phyloP scores from a whole-genome alignment of 768 basidiomycete genomes.

The Naganishia randhawae region DNA sequence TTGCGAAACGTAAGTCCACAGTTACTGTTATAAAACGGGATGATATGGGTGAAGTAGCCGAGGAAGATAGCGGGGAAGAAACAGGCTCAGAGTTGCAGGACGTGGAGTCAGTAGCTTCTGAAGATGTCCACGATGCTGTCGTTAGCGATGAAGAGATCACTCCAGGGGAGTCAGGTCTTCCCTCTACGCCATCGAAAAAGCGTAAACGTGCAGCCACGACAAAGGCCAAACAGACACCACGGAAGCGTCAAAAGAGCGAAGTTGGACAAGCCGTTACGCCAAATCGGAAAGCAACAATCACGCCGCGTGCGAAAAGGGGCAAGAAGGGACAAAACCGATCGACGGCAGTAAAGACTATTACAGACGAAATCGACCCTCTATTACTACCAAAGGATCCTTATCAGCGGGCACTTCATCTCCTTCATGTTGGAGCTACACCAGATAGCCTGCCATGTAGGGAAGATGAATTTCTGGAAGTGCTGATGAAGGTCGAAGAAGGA shows the following conservation, averaged over 20 bases:
- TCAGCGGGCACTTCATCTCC: conserved; percentile 78
- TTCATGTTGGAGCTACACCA: conserved; percentile 90
- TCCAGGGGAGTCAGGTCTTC: conserved; percentile 41
- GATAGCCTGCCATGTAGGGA: conserved; percentile 84
- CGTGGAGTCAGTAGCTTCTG: conserved; percentile 27
- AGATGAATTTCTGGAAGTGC: conserved; percentile 71
- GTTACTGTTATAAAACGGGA: not conserved
- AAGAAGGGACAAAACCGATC: not conserved
- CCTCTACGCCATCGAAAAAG: conserved; percentile 23
- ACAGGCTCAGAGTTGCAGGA: conserved; percentile 28
- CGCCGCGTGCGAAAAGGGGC: conserved; percentile 8
- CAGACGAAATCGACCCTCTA: conserved; percentile 50
- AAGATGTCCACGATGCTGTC: conserved; percentile 20
- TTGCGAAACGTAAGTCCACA: not conserved
- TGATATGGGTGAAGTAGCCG: conserved; percentile 7
- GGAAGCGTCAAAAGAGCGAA: conserved; percentile 31
- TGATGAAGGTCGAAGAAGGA: conserved; percentile 73
- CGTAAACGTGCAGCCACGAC: conserved; percentile 26
- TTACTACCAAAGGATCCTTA: conserved; percentile 71
- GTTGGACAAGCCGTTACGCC: conserved; percentile 56
- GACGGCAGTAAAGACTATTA: conserved; percentile 7
- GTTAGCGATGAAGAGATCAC: conserved; percentile 19
- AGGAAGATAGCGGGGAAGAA: conserved; percentile 19
- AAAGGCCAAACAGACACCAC: conserved; percentile 36
- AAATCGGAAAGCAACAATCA: conserved; percentile 47